Percentiles rank a stretch among this genome's conserved stretches.
These are phyloP conservation scores for Phytopythium delawarense DNA, from an alignment of 352 stramenopile species.

Conservation along the genomic window DNA sequence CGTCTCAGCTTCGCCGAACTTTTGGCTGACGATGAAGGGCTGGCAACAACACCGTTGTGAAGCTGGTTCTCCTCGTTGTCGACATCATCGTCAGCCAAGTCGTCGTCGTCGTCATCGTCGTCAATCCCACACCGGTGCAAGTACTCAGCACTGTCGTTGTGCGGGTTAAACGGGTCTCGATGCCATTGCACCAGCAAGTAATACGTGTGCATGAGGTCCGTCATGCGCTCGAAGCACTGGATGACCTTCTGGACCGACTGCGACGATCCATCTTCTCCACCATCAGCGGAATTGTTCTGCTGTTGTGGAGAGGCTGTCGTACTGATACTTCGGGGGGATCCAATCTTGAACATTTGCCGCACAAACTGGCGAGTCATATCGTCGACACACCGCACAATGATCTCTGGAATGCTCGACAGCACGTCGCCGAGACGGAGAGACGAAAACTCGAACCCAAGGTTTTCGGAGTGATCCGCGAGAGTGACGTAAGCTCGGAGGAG, in stretches of 20 bases:
- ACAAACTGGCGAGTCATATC: constrained; percentile 56
- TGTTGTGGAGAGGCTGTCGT: constrained; percentile 15
- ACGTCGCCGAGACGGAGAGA: constrained; percentile 60
- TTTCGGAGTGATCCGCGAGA: constrained; percentile 71
- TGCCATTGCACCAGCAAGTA: constrained; percentile 90
- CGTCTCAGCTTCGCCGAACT: constrained; percentile 12
- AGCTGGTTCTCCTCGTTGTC: constrained; percentile 35
- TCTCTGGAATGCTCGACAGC: constrained; percentile 71
- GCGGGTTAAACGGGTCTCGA: constrained; percentile 74
- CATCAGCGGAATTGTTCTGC: constrained; percentile 1
- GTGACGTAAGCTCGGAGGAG: constrained; percentile 81
- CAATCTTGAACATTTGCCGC: constrained; percentile 32
- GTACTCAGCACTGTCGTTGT: constrained; percentile 65
- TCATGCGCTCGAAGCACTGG: constrained; percentile 59
- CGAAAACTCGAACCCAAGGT: constrained; percentile 76
- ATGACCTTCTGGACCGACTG: constrained; percentile 61
- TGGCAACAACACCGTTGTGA: constrained; percentile 11
- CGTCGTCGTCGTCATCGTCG: constrained; percentile 72
- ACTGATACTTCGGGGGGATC: constrained; percentile 39
- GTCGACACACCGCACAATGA: constrained; percentile 75
- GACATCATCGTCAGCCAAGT: constrained; percentile 58
- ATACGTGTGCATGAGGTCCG: constrained; percentile 86
- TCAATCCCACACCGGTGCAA: constrained; percentile 82
- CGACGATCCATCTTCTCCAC: constrained; percentile 15
- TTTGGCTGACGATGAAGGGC: constrained; percentile 6